Evolutionary conservation across 2,329 filamentous ascomycete genomes (phyloP), one percentile per base, ranked within the genome.

Genomic region (Trichoderma oligosporum): DNA sequence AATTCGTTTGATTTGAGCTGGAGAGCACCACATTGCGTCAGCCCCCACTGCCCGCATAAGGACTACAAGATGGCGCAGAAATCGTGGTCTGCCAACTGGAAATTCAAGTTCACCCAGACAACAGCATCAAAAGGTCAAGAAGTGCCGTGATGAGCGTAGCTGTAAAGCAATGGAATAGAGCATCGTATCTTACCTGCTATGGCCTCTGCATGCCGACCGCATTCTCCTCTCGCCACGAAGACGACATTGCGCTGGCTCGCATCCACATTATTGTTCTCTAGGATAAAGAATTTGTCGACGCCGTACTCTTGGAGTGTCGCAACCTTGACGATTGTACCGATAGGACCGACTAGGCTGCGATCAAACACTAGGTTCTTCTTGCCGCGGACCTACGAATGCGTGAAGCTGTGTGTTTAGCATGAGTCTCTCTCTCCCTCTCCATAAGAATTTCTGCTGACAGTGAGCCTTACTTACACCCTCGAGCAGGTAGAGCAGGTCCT

Each of bases 351-450:
- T 65, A 99, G 81, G 66, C 86, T 87, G 73, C 88, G 89, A 72
- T 97, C 93, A 69, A 99, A 87, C 52, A 99, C 89, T 61, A 99
- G 80, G 69, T 97, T 97, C 81, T 99, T 99, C 83, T 97, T 99
- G 65, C 95, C 95, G 70, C 93, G 89, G 63, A 97, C 91, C 94
- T 99, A 69, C 18, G 45, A 20, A 56, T 47, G 35, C 53, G 44
- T 48, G 58, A 42, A 53, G 60, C 16, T 57, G 47, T 54, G 51
- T 18, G 61, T 47, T 60, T 59, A 58, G 66, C 56, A 60, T 61
- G 58, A 61, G 59, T n/a, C n/a, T n/a, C n/a, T n/a, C n/a, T n/a
- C n/a, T n/a, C n/a, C n/a, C 42, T 51, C 41, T 38, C 20, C 25
- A 12, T 16, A n/a, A 25, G 25, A 39, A n/a, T 31, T 18, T 42